Percentiles rank a stretch among this genome's conserved stretches.
Conservation (phyloP, 768 basidiomycete genomes). For the Lactarius vividus region DNA sequence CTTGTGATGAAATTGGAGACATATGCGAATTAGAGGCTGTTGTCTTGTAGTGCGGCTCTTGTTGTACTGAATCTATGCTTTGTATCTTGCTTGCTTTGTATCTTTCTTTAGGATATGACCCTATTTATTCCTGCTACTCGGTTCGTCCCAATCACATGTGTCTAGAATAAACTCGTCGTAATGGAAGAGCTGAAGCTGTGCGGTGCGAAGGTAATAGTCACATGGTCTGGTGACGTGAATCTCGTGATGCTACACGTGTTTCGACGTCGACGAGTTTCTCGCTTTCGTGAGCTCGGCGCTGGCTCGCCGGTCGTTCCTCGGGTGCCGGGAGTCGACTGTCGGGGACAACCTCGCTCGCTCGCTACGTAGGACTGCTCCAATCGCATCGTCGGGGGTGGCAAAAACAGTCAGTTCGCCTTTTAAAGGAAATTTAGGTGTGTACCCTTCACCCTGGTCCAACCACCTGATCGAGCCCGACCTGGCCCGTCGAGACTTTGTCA, state of each 20-base stretch:
- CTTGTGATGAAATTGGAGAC: slow-evolving; percentile 65
- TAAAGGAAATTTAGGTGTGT: slow-evolving; percentile 11
- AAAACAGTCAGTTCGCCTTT: slow-evolving; percentile 1
- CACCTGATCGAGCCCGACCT: slow-evolving; percentile 4
- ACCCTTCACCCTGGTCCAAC: slow-evolving; percentile 16
- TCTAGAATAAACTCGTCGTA: not conserved
- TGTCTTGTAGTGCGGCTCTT: not conserved
- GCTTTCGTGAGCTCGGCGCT: not conserved
- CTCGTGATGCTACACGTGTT: slow-evolving; percentile 28
- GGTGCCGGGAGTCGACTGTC: not conserved
- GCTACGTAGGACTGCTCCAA: not conserved
- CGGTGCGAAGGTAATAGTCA: slow-evolving; percentile 2
- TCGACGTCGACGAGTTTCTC: slow-evolving; percentile 4
- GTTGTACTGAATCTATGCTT: not conserved
- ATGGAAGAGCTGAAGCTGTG: not conserved
- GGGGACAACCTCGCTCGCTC: not conserved
- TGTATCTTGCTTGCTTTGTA: not conserved
- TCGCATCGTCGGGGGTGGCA: not conserved
- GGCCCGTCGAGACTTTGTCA: not conserved
- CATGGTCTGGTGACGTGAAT: not conserved
- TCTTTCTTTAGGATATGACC: not conserved
- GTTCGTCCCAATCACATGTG: not conserved
- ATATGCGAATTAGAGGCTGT: slow-evolving; percentile 30
- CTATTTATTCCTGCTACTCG: not conserved
- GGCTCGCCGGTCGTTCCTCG: slow-evolving; percentile 7